These are phyloP conservation scores for Termitomyces sp. DNA, from an alignment of 1,284 basidiomycete species.

Conservation along the genomic window DNA sequence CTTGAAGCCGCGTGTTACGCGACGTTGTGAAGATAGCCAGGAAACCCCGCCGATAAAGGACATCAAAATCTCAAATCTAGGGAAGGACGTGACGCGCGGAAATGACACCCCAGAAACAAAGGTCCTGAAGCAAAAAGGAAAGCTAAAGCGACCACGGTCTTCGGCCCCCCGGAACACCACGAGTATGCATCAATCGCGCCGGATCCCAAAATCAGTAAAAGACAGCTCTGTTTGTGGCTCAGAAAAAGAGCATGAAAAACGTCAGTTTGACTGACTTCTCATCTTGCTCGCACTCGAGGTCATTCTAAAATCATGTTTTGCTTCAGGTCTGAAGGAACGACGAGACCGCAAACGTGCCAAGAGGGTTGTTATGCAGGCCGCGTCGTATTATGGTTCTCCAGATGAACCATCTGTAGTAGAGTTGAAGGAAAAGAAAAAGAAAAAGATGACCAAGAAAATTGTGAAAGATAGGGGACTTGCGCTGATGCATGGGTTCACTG, in stretches of 20 bases:
- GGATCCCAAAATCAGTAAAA: not conserved
- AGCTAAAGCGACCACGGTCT: slow-evolving; percentile 5
- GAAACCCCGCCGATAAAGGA: not conserved
- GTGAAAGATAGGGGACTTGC: slow-evolving; percentile 39
- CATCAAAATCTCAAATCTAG: not conserved
- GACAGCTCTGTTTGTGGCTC: not conserved
- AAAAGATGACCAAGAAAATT: slow-evolving; percentile 22
- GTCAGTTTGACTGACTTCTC: slow-evolving; percentile 7
- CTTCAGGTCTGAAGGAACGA: slow-evolving; percentile 48
- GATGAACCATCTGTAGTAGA: slow-evolving; percentile 11
- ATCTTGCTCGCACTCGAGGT: not conserved
- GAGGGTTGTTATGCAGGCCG: slow-evolving; percentile 43
- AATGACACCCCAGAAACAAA: not conserved
- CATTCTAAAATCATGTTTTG: not conserved
- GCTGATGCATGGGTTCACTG: slow-evolving; percentile 69
- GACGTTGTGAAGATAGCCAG: not conserved
- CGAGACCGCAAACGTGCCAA: slow-evolving; percentile 51
- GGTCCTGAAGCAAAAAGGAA: not conserved
- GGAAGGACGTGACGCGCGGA: not conserved
- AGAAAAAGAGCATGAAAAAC: slow-evolving; percentile 10
- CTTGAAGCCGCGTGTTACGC: slow-evolving; percentile 41
- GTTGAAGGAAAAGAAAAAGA: slow-evolving; percentile 19
- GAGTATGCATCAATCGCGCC: not conserved
- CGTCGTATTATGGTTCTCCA: slow-evolving; percentile 12
- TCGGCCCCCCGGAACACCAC: not conserved